Evolutionary conservation across 73 alveolate genomes (phyloP), one percentile per base, ranked within the genome.

Genomic region (Uronychia binucleata): DNA sequence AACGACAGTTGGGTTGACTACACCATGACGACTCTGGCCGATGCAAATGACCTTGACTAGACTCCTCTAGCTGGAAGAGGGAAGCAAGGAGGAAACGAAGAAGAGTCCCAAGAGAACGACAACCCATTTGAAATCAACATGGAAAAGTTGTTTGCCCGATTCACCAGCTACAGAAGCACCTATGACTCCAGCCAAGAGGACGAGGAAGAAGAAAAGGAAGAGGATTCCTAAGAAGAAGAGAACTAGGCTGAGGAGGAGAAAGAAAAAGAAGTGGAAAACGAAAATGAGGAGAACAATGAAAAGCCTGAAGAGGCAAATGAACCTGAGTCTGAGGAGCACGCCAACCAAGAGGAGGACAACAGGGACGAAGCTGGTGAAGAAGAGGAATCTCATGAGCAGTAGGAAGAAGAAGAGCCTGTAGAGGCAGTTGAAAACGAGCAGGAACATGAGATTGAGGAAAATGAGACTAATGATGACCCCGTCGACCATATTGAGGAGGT

Each of bases 31-130:
- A 5, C 67, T 19, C 19, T 46, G 19, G 67, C 67, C 5, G 67
- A 46, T 46, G 67, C 67, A 5, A 46, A 46, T 46, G 67, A 46
- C 67, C 19, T 46, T 11, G 67, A 46, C 67, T 46, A 46, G 67
- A 46, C 67, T 46, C 67, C 67, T 46, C 19, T 46, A 19, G 67
- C 67, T 46, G 67, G 67, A 46, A 46, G 67, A 46, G 67, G 67
- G 19, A 11, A 46, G 67, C 5, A 46, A 46, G 67, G n/a, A 46
- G 5, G n/a, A 46, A 19, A 46, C 5, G 67, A 46, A 46, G n/a
- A n/a, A n/a, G 67, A 46, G 19, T 11, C 67, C 67, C 5, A 5
- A 46, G 67, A 46, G 19, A 46, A 46, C 19, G 67, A 46, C n/a
- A 46, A 46, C 19, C 67, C 67, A 46, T 46, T 46, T 46, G 67